These are phyloP conservation scores for Penicillium desertorum DNA, from an alignment of 495 filamentous ascomycete genomes.

Conservation along the genomic window DNA sequence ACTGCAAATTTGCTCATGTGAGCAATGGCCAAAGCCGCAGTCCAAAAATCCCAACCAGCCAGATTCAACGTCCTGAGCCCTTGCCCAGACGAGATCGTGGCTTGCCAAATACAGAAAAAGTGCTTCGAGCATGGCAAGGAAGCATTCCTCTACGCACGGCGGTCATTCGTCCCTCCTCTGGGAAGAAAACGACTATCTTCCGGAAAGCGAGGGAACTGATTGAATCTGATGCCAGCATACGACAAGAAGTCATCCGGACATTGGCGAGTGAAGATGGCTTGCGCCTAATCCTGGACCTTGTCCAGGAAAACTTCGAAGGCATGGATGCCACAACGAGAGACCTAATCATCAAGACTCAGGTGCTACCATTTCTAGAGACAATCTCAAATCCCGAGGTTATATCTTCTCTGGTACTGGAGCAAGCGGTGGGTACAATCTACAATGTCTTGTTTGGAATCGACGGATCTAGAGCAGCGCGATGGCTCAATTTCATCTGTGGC, in stretches of 20 bases:
- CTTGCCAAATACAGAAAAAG: constrained; percentile 9
- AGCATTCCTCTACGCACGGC: constrained; percentile 10
- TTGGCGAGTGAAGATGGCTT: constrained; percentile 32
- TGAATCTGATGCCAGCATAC: constrained; percentile 20
- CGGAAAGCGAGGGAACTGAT: constrained; percentile 26
- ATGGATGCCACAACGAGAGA: constrained; percentile 24
- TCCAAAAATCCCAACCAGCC: neutral
- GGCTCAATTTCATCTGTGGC: constrained; percentile 39
- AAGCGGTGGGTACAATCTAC: constrained; percentile 55
- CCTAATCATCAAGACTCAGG: constrained; percentile 33
- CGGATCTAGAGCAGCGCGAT: constrained; percentile 44
- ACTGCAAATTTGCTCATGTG: constrained; percentile 22
- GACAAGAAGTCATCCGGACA: constrained; percentile 32
- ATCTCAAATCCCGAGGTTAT: constrained; percentile 54
- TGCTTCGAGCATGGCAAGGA: constrained; percentile 15
- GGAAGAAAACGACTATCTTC: constrained; percentile 20
- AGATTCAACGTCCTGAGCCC: neutral
- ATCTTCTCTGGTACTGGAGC: constrained; percentile 54
- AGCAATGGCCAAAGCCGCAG: neutral
- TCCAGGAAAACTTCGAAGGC: constrained; percentile 23
- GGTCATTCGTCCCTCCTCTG: neutral
- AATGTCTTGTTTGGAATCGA: constrained; percentile 53
- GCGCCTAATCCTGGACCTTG: constrained; percentile 26
- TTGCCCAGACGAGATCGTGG: neutral
- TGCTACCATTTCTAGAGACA: constrained; percentile 53